Conservation (phyloP, 306 rosid genomes). For the Gynostemma pentaphyllum region DNA sequence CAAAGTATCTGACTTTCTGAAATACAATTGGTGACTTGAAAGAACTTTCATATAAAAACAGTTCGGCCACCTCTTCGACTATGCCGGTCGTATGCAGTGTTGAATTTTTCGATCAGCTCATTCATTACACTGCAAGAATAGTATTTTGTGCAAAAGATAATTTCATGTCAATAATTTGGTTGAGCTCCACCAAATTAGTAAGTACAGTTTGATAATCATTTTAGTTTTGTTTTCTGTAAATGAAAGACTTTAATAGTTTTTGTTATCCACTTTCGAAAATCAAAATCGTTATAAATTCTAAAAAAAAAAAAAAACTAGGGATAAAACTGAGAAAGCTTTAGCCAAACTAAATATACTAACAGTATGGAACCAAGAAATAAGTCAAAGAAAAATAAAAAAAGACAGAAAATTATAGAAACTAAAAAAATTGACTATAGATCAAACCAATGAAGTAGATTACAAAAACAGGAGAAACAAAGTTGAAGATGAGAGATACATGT, state of each 20-base stretch:
- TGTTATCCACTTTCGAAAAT: no score
- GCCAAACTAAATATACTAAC: neutral
- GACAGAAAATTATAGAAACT: neutral
- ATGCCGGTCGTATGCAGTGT: slow-evolving; percentile 88
- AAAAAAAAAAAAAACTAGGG: neutral
- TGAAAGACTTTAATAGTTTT: no score
- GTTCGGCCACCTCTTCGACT: slow-evolving; percentile 89
- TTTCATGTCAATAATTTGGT: neutral
- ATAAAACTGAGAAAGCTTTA: neutral
- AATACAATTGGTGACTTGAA: neutral
- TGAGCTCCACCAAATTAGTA: no score
- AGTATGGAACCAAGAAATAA: neutral
- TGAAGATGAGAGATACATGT: neutral
- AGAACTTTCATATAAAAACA: slow-evolving; percentile 51
- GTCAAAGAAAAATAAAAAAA: neutral
- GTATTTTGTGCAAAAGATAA: neutral
- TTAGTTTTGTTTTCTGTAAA: no score
- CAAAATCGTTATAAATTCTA: no score
- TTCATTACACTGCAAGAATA: slow-evolving; percentile 23
- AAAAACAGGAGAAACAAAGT: neutral
- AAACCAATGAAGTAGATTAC: neutral
- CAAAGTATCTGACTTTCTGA: neutral
- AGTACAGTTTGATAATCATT: no score
- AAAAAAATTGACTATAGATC: neutral
- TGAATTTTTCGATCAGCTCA: slow-evolving; percentile 25